Percentiles rank a stretch among this genome's conserved stretches.
Evolutionary conservation across 129 eudicot species (phyloP).

Genomic region (Dittrichia graveolens): DNA sequence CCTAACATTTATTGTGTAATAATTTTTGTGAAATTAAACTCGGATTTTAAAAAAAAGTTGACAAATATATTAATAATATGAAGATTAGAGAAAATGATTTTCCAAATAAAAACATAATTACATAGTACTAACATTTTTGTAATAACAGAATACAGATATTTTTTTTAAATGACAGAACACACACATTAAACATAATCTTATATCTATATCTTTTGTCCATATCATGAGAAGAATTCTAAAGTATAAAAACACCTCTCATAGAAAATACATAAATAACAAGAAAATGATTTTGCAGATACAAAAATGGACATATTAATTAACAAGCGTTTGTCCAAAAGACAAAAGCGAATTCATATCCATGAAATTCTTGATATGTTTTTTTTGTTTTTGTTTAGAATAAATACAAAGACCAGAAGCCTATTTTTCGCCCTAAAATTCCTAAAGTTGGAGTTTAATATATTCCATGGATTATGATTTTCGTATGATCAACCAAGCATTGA

Average conservation of each 20-base stretch:
- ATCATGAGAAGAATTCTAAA: neutral
- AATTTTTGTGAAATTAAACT: too few relatives aligned
- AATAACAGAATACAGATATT: too few relatives aligned
- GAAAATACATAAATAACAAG: neutral
- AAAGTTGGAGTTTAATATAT: constrained; percentile 34
- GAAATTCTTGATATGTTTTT: constrained; percentile 23
- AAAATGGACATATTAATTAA: constrained; percentile 18
- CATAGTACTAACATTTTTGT: too few relatives aligned
- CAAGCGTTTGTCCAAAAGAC: constrained; percentile 30
- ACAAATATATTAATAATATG: too few relatives aligned
- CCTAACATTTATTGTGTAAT: too few relatives aligned
- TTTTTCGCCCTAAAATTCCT: constrained; percentile 20
- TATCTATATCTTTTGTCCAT: constrained; percentile 20
- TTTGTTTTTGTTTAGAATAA: constrained; percentile 6
- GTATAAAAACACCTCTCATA: too few relatives aligned
- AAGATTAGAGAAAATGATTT: too few relatives aligned
- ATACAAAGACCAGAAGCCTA: constrained; percentile 34
- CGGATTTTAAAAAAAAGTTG: too few relatives aligned
- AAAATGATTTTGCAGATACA: constrained; percentile 4
- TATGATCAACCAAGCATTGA: neutral
- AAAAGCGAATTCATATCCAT: constrained; percentile 25
- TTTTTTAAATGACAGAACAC: too few relatives aligned
- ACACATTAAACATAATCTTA: neutral
- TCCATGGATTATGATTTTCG: constrained; percentile 30
- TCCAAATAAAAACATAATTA: too few relatives aligned